phyloP scores from a whole-genome alignment of 1,284 basidiomycete genomes.

The Irpex lacteus region DNA sequence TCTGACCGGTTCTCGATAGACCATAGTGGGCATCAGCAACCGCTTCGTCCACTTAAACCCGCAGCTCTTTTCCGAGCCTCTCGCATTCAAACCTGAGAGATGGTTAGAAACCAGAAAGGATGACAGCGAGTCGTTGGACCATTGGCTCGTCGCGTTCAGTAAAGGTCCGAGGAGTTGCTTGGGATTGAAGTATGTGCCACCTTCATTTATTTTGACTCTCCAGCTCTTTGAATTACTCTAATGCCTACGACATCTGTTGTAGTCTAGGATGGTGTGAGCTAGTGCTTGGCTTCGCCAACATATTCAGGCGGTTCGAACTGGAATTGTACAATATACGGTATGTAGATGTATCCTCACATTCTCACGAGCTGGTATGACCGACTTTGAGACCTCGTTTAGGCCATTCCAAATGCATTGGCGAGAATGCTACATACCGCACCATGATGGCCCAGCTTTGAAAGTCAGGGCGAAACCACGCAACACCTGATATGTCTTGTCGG shows the following conservation, averaged over 20 bases:
- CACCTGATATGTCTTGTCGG: background rate
- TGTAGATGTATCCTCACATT: background rate
- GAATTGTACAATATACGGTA: slow-evolving; percentile 3
- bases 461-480: background rate
- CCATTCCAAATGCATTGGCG: background rate
- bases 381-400: background rate
- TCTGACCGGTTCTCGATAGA: background rate
- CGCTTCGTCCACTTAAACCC: background rate
- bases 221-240: background rate
- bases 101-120: background rate
- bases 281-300: slow-evolving; percentile 5
- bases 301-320: slow-evolving; percentile 9
- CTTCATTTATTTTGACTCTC: background rate
- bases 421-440: background rate
- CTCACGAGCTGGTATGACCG: too few species aligned
- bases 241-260: background rate
- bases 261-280: slow-evolving; percentile 12
- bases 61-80: background rate
- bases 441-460: background rate
- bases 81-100: slow-evolving; percentile 1
- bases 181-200: slow-evolving; percentile 20
- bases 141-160: slow-evolving; percentile 18
- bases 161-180: slow-evolving; percentile 23
- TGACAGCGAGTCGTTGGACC: slow-evolving; percentile 11
- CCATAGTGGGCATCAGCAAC: slow-evolving; percentile 1